Evolutionary conservation across 1,284 basidiomycete genomes (phyloP), one percentile per base, ranked within the genome.

Genomic region (Amylostereum areolatum): DNA sequence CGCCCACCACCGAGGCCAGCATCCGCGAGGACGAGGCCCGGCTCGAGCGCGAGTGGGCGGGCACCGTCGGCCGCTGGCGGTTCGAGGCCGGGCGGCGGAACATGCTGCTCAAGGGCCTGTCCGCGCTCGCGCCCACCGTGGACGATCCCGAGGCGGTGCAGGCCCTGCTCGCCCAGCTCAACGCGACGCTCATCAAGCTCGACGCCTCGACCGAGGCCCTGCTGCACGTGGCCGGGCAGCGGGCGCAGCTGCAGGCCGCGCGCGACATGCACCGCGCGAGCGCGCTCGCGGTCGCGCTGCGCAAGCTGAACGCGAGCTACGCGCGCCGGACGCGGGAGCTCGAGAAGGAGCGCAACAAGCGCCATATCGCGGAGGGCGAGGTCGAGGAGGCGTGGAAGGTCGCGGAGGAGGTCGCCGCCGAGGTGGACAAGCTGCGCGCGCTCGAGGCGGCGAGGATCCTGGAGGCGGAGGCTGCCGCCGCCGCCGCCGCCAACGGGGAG

Each of bases 321-420:
- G 78, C 80, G 8, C 77, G 79, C 42, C 78, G 85, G 32, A 78
- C 74, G 1, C 60, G 68, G 3, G 85, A 89, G 39, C 68, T 86
- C 18, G 62, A 66, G 31, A 65, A 69, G 24, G 68, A 76, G 18
- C 71, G 72, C 46, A 61, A 71, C 7, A 12, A 27, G 7, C 18
- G 41, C 12, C 41, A 25, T 12, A 28, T 29, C 25, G 41, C 41
- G 10, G 75, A 84, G 57, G 83, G 74, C 7, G 84, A 89, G 57
- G 70, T 88, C n/a, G 81, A 86, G 45, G 88, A 90, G 51, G 88
- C 86, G 2, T 90, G 88, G 88, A 73, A 73, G 43, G 80, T 83
- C 52, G 88, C 87, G 1, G 82, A 88, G 57, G 77, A 76, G 37
- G 69, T 89, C 55, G 88, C 86, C 2, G 63, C 69, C 46, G 84